Percentiles rank a stretch among this genome's conserved stretches.
Conservation (phyloP, 2,329 filamentous ascomycete species). For the Byssoonygena ceratinophila region DNA sequence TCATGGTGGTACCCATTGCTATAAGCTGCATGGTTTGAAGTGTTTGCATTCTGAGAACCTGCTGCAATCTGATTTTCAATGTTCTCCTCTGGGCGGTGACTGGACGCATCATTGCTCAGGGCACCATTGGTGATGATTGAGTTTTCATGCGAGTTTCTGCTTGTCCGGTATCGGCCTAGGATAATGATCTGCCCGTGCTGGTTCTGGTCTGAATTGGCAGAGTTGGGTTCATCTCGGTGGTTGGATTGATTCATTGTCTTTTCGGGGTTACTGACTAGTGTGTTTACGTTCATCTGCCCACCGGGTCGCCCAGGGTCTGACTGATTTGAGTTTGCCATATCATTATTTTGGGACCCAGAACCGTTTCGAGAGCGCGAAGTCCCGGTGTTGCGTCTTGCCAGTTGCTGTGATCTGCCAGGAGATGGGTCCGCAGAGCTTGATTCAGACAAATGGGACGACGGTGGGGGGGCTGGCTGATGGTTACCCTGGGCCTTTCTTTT, state of each 20-base stretch:
- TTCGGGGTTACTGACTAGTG: conserved; percentile 6
- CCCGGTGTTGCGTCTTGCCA: background rate
- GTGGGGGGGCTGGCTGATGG: conserved; percentile 43
- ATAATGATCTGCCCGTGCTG: conserved; percentile 6
- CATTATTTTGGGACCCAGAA: conserved; percentile 2
- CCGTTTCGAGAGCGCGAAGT: conserved; percentile 8
- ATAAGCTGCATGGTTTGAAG: conserved; percentile 1
- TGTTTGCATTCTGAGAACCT: background rate
- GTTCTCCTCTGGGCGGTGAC: conserved; percentile 1
- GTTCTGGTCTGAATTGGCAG: conserved; percentile 1
- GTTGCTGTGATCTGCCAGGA: background rate
- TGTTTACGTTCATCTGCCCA: conserved; percentile 10
- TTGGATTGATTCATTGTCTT: conserved; percentile 3
- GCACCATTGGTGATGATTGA: conserved; percentile 6
- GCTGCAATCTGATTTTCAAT: background rate
- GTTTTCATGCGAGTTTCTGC: conserved; percentile 6
- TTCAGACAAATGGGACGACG: conserved; percentile 41
- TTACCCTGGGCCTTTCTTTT: conserved; percentile 64
- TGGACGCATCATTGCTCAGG: background rate
- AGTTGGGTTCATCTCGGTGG: conserved; percentile 6
- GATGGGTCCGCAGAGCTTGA: conserved; percentile 3
- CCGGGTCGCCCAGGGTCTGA: background rate
- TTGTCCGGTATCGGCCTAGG: conserved; percentile 2
- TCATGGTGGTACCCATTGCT: conserved; percentile 10
- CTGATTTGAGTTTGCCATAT: background rate